phyloP scores from a whole-genome alignment of 768 basidiomycete genomes.

The Serendipita sp. region DNA sequence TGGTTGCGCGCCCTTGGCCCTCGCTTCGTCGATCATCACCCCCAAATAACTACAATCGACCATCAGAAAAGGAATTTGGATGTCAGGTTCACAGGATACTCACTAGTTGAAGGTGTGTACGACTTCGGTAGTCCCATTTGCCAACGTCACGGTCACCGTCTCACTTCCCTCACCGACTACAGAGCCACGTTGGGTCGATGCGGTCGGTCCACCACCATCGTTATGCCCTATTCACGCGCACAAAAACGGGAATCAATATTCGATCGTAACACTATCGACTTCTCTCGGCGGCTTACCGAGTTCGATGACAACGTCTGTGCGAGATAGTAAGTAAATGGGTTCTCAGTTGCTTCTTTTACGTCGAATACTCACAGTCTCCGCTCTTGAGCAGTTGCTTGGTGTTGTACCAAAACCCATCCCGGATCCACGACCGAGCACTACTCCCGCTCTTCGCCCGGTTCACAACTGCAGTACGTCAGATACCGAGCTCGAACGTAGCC shows the following conservation, averaged over 20 bases:
- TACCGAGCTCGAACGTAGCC: constrained; percentile 30
- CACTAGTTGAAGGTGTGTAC: constrained; percentile 33
- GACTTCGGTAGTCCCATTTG: constrained; percentile 23
- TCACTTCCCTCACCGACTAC: constrained; percentile 1
- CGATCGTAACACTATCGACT: no score
- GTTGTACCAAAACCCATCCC: constrained; percentile 26
- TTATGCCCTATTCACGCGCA: constrained; percentile 25
- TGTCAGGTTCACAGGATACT: not conserved
- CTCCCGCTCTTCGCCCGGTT: constrained; percentile 32
- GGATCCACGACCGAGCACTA: constrained; percentile 31
- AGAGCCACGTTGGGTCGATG: constrained; percentile 1
- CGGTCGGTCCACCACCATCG: constrained; percentile 20
- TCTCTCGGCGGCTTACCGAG: not conserved
- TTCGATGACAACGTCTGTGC: constrained; percentile 17
- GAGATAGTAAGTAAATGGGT: not conserved
- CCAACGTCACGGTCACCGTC: constrained; percentile 1
- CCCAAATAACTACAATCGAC: not conserved
- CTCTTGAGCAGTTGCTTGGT: constrained; percentile 21
- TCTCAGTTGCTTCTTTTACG: not conserved
- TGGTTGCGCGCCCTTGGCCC: constrained; percentile 30
- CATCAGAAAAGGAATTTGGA: not conserved
- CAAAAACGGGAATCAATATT: not conserved
- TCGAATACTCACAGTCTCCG: constrained; percentile 22
- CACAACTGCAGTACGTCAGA: constrained; percentile 23
- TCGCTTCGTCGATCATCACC: constrained; percentile 23